Conservation (phyloP, 371 early-diverging fungal species). For the Catenaria anguillulae region DNA sequence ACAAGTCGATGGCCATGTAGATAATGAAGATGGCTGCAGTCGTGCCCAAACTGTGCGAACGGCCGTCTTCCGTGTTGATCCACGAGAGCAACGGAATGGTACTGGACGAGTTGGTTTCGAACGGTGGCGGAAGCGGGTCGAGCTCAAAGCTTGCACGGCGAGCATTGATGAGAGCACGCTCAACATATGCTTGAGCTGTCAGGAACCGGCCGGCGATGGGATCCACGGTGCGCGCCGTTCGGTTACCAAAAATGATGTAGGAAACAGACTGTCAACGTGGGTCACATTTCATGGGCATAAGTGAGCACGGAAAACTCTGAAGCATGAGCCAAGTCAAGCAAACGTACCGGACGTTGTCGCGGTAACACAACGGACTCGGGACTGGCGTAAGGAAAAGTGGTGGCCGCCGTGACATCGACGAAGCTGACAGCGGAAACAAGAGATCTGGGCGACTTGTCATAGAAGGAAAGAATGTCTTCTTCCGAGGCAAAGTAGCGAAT, state of each 20-base stretch:
- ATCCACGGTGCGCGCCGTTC: no score
- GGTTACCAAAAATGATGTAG: slow-evolving; percentile 17
- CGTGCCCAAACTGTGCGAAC: no score
- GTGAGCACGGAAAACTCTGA: no score
- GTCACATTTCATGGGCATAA: no score
- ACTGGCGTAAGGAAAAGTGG: neutral
- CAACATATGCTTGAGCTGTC: slow-evolving; percentile 24
- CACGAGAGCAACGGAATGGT: slow-evolving; percentile 10
- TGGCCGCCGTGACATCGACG: slow-evolving; percentile 12
- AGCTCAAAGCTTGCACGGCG: slow-evolving; percentile 18
- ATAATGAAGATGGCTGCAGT: no score
- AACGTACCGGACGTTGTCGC: neutral
- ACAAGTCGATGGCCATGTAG: no score
- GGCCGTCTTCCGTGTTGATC: slow-evolving; percentile 18
- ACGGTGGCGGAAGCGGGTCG: slow-evolving; percentile 20
- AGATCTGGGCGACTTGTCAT: slow-evolving; percentile 16
- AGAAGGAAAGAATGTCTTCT: slow-evolving; percentile 15
- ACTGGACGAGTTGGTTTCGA: no score
- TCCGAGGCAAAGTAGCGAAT: slow-evolving; percentile 16
- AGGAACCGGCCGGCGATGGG: slow-evolving; percentile 16
- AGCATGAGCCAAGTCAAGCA: no score
- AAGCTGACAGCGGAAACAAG: slow-evolving; percentile 25
- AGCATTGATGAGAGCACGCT: slow-evolving; percentile 24
- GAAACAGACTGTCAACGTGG: slow-evolving; percentile 14
- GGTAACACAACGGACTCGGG: neutral